A percentile compares a stretch with the other conserved stretches of the same genome.
phyloP scores from a whole-genome alignment of 164 flowering plant genomes.

The Tetracentron sinense region DNA sequence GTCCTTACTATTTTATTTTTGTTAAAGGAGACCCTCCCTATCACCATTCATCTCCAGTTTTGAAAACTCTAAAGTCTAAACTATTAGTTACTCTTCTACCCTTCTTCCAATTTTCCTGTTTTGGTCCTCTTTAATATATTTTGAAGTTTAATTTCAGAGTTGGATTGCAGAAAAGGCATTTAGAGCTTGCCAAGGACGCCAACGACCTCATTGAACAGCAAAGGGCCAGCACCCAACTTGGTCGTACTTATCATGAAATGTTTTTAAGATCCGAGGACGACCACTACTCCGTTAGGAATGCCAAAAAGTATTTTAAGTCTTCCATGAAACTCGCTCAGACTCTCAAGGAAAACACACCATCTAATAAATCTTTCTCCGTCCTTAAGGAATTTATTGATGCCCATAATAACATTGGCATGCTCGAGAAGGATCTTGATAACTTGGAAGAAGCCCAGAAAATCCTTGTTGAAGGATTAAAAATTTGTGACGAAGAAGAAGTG shows the following conservation, averaged over 20 bases:
- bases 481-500: constrained; percentile 93
- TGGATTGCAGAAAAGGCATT: constrained; percentile 70
- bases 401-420: constrained; percentile 90
- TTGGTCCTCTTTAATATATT: background rate
- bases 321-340: constrained; percentile 68
- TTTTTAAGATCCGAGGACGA: constrained; percentile 61
- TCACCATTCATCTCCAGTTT: too few species aligned
- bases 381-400: constrained; percentile 90
- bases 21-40: too few species aligned
- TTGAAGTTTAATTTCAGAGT: background rate
- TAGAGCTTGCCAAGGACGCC: constrained; percentile 71
- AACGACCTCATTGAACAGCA: constrained; percentile 85
- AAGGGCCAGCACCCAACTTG: constrained; percentile 93
- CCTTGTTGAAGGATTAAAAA: constrained; percentile 57
- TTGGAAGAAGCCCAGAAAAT: constrained; percentile 61
- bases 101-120: background rate
- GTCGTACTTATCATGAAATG: constrained; percentile 90
- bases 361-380: constrained; percentile 37
- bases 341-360: constrained; percentile 52
- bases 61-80: too few species aligned
- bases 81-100: background rate
- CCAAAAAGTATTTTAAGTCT: constrained; percentile 78
- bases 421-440: constrained; percentile 90
- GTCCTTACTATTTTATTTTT: too few species aligned
- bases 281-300: constrained; percentile 55